These are phyloP conservation scores for Penicillium freii DNA, from an alignment of 2,329 filamentous ascomycete species.

Conservation along the genomic window DNA sequence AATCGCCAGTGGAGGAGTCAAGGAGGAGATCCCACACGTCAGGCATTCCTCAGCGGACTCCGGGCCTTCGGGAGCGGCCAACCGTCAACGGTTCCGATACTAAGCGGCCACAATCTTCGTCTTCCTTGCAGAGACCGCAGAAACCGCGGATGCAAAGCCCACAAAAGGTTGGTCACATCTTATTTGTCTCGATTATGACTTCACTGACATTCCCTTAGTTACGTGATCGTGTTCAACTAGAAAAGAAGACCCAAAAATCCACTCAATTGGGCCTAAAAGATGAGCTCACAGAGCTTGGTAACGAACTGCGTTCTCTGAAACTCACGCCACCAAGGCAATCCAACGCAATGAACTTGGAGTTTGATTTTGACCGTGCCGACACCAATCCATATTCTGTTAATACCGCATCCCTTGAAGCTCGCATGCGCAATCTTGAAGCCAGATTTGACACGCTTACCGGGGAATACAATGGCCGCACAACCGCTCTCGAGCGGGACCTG, in stretches of 20 bases:
- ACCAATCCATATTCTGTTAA: slow-evolving; percentile 17
- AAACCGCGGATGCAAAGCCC: slow-evolving; percentile 67
- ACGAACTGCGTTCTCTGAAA: slow-evolving; percentile 64
- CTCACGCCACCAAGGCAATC: slow-evolving; percentile 34
- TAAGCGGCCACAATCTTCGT: slow-evolving; percentile 47
- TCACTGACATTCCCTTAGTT: slow-evolving; percentile 37
- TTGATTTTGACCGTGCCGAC: slow-evolving; percentile 30
- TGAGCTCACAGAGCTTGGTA: slow-evolving; percentile 75
- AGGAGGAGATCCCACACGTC: slow-evolving; percentile 50
- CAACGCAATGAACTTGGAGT: slow-evolving; percentile 26
- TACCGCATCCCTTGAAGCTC: slow-evolving; percentile 39
- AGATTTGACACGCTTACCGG: slow-evolving; percentile 60
- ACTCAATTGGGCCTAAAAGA: slow-evolving; percentile 68
- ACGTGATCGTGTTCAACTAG: slow-evolving; percentile 78
- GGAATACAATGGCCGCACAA: slow-evolving; percentile 61
- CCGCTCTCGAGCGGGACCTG: slow-evolving; percentile 67
- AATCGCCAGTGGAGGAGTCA: slow-evolving; percentile 36
- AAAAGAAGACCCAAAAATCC: slow-evolving; percentile 70
- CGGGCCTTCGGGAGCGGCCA: slow-evolving; percentile 37
- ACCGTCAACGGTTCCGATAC: slow-evolving; percentile 33
- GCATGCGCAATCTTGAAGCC: slow-evolving; percentile 66
- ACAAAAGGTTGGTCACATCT: slow-evolving; percentile 48
- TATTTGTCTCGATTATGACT: background rate
- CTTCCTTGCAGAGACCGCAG: slow-evolving; percentile 68
- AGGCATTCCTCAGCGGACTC: slow-evolving; percentile 48